Percentiles rank a stretch among this genome's conserved stretches.
Conservation (phyloP, 139 green algal species). For the Ostreobium quekettii region DNA sequence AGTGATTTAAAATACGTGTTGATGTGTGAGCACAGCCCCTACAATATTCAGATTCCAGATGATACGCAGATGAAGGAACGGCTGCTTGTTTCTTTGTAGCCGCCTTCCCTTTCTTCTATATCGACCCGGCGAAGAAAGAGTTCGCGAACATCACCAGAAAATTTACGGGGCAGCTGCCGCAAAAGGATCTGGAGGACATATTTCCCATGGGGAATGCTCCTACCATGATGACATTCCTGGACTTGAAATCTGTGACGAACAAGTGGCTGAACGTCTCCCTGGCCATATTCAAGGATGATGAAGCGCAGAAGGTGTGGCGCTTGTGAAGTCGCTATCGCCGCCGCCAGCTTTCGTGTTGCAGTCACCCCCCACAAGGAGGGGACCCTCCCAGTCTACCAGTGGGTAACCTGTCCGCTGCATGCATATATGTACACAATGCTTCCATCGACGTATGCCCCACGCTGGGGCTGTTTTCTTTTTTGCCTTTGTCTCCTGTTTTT, state of each 20-base stretch:
- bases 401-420: background rate
- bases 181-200: slow-evolving; percentile 58
- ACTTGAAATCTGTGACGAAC: slow-evolving; percentile 66
- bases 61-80: no score
- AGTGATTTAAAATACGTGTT: no score
- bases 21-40: no score
- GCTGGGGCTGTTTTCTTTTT: background rate
- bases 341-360: background rate
- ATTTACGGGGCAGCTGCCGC: slow-evolving; percentile 38
- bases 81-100: slow-evolving; percentile 45
- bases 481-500: no score
- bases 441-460: background rate
- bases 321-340: background rate
- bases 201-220: slow-evolving; percentile 81
- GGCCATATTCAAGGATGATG: slow-evolving; percentile 79
- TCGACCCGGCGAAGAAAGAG: slow-evolving; percentile 52
- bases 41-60: no score
- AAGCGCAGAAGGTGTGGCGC: slow-evolving; percentile 54
- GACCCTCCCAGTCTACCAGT: no score
- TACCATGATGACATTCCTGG: slow-evolving; percentile 63
- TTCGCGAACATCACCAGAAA: slow-evolving; percentile 24
- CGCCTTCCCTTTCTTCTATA: slow-evolving; percentile 98
- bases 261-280: slow-evolving; percentile 86
- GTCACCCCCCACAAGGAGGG: background rate
- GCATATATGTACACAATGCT: background rate